Base-by-base conservation (phyloP, 73 alveolate genomes). In the Paraurostyla sp. region DNA sequence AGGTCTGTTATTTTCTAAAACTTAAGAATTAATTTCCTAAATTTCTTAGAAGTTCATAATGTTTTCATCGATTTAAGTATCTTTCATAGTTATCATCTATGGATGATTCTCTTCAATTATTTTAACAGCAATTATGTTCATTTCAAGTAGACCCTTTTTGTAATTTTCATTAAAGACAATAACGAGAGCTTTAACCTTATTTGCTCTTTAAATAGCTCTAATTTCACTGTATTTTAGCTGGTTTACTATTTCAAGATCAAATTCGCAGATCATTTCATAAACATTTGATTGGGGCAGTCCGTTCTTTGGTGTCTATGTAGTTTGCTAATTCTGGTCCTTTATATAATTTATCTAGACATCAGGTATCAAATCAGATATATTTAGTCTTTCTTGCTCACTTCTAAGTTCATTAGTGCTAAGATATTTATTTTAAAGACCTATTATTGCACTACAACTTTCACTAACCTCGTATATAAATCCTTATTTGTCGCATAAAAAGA, bases 391-490 rank as follows among this genome's bases (percentile, higher is more conserved):
- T 40, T 25, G 41, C 13, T 65, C 32, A 1, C 60, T 11, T 65
- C 82, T 65, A 11, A 65, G 23, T 38, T 65, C 82, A 40, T 65
- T 65, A 36, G 41, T 65, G 58, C 60, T 65, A 38, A 65, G 41
- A 35, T 65, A 65, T 4, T 20, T 9, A 23, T 38, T 65, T 6
- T 25, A 30, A 7, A 65, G 15, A 22, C 58, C 58, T 40, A 65
- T 13, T 65, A 36, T 7, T 13, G 18, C 13, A 16, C 22, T 1
- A 22, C 82, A 65, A 65, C 58, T 65, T 38, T 65, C 82, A 6
- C 60, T 38, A 0, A 65, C 25, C 41, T 65, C 82, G 18, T 22
- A 40, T 18, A 65, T 40, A 11, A 38, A 32, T 22, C 82, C 82
- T 35, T 65, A 58, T 22, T 2, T 38, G 41, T 65, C 82, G 25